phyloP scores from a whole-genome alignment of 768 basidiomycete species.

The Suillus variegatus region DNA sequence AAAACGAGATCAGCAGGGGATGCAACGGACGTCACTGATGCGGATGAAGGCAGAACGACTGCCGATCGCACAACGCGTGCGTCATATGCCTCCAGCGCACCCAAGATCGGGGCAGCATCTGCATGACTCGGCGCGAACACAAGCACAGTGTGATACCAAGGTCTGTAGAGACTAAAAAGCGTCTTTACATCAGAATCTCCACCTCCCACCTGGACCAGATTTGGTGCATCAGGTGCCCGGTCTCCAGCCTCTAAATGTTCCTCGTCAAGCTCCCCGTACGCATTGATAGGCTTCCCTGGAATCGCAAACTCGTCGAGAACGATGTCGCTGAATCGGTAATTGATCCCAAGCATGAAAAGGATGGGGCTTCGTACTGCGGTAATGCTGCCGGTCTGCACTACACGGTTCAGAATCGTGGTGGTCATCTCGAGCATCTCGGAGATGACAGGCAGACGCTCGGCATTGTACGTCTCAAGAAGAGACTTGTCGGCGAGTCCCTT shows the following conservation, averaged over 20 bases:
- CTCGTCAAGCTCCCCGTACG: conserved; percentile 15
- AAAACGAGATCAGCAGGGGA: conserved; percentile 30
- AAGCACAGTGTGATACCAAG: conserved; percentile 16
- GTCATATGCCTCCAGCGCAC: neutral
- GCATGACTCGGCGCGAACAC: conserved; percentile 5
- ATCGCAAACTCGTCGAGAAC: conserved; percentile 10
- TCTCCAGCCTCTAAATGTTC: conserved; percentile 11
- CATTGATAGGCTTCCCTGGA: conserved; percentile 3
- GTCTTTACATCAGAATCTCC: conserved; percentile 11
- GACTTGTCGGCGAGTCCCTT: conserved; percentile 32
- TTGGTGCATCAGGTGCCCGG: conserved; percentile 16
- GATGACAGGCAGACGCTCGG: conserved; percentile 45
- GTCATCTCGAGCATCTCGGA: conserved; percentile 39
- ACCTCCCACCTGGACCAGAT: conserved; percentile 16
- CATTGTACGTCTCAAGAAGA: conserved; percentile 39
- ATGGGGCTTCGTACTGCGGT: conserved; percentile 21
- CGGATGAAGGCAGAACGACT: conserved; percentile 2
- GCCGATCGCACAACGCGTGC: neutral
- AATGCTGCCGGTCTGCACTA: conserved; percentile 4
- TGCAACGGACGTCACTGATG: neutral
- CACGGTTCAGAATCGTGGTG: conserved; percentile 20
- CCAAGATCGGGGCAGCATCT: conserved; percentile 10
- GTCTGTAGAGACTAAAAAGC: conserved; percentile 32
- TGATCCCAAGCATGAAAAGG: conserved; percentile 33
- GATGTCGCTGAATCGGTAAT: conserved; percentile 16